Base-by-base conservation (phyloP, 208 protist species). In the Leishmania mexicana region DNA sequence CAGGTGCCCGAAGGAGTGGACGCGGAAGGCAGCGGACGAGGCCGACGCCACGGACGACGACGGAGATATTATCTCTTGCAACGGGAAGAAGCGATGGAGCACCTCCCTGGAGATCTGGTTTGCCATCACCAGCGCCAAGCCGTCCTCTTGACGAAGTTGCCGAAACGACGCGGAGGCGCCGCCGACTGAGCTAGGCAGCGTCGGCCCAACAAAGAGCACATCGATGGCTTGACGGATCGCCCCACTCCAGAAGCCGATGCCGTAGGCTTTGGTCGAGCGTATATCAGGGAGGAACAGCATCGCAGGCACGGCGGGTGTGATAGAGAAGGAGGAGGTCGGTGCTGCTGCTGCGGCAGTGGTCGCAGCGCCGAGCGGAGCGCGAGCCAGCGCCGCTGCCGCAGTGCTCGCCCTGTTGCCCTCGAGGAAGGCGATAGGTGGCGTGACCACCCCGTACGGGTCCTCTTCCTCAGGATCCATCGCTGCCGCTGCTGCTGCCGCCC, bases 191-290 rank as follows among this genome's bases (percentile, higher is more conserved):
- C 78, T 54, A 21, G 92, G 88, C 49, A 90, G 81, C 8, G 89
- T 85, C 17, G 93, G 89, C 1, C 86, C 85, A 49, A 94, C 85
- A 62, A 96, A 96, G 40, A 92, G 83, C 8, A 97, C 87, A 64
- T 97, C 94, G 77, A 97, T 95, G 40, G 93, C 83, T 51, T 91
- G 85, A 38, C 68, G 75, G 47, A 97, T 97, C 38, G 90, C 94
- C 3, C 94, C 94, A 67, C 93, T 96, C 93, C 94, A 97, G 81
- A 97, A 97, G 82, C 78, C 70, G 19, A 96, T 82, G 51, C 83
- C 85, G 42, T 87, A 80, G 67, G 86, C 65, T 31, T 75, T 71
- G 15, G 72, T 73, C n/a, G 86, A 64, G 45, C 58, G 35, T 24
- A 81, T 53, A 92, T 90, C 75, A 85, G 86, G 80, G 89, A 97